These are phyloP conservation scores for Capronia americana DNA, from an alignment of 2,329 filamentous ascomycete genomes.

Conservation along the genomic window DNA sequence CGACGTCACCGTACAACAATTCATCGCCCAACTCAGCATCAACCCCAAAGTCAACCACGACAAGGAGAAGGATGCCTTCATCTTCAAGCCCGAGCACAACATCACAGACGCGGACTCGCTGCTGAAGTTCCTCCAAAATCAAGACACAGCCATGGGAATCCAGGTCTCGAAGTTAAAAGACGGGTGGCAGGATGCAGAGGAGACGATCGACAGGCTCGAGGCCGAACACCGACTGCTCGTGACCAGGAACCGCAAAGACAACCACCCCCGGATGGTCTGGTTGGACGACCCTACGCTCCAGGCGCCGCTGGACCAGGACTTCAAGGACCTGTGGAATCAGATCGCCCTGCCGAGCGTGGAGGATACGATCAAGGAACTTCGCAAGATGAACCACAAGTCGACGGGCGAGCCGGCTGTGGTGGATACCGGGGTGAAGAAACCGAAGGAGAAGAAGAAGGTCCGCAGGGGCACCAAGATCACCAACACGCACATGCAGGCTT, in stretches of 20 bases:
- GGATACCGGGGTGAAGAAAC: conserved; percentile 61
- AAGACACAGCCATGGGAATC: conserved; percentile 80
- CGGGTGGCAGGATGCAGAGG: conserved; percentile 86
- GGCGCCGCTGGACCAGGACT: conserved; percentile 79
- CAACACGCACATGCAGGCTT: conserved; percentile 77
- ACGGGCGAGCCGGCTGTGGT: conserved; percentile 75
- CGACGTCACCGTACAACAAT: conserved; percentile 29
- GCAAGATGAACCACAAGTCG: conserved; percentile 79
- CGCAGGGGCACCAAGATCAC: conserved; percentile 80
- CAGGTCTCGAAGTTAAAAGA: conserved; percentile 91
- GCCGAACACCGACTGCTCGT: conserved; percentile 79
- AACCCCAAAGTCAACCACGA: conserved; percentile 67
- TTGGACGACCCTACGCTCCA: conserved; percentile 80
- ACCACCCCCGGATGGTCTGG: conserved; percentile 85
- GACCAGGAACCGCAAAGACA: conserved; percentile 90
- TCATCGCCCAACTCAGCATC: conserved; percentile 27
- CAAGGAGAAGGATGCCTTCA: conserved; percentile 70
- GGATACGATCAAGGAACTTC: conserved; percentile 73
- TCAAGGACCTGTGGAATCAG: conserved; percentile 81
- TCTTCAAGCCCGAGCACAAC: conserved; percentile 81
- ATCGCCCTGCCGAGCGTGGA: conserved; percentile 76
- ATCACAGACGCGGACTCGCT: conserved; percentile 80
- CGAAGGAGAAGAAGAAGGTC: conserved; percentile 72
- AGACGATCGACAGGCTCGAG: conserved; percentile 79
- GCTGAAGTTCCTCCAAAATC: conserved; percentile 78